Base-by-base conservation (phyloP, 306 rosid species). In the Casuarina glauca region DNA sequence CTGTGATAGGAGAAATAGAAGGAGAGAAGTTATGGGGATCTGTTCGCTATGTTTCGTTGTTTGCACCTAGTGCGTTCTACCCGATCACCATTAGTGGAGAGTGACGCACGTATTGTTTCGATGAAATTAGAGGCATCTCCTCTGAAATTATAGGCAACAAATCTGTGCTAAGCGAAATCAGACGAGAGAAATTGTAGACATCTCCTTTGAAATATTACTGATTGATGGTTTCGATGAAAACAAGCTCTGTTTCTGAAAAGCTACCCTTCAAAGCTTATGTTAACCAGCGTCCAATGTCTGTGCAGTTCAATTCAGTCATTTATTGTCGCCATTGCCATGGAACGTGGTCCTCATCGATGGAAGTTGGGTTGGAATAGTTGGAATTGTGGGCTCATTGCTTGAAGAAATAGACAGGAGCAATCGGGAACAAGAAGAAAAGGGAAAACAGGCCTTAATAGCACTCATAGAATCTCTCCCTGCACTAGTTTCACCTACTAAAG, bases 261-360 rank as follows among this genome's bases (percentile, higher is more conserved):
- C 78, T 87, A 80, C 74, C 88, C 91, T 76, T 79, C 90, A 81
- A 87, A 86, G 62, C 80, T 87, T 5, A 74, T 17, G 49, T 76
- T 82, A 76, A 70, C 83, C 43, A 86, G 82, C 80, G 81, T 86
- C 50, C 91, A 76, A 53, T 86, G 87, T 74, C 42, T 88, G 7
- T 68, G 82, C 36, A 90, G 89, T 77, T 72, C 89, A 57, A 44
- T 77, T 63, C 90, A 88, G 61, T 76, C 90, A 76, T 90, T 90
- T 82, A 61, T 62, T 15, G 38, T 86, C 74, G 90, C 88, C 38
- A 71, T 84, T 69, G 88, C 88, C 67, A 68, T 81, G 26, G 91
- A 89, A 82, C 84, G 91, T 76, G 82, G 87, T 69, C 69, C 80
- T 45, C 69, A 63, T 64, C 81, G 80, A 10, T 89, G 93, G 91